Evolutionary conservation across 1,284 basidiomycete genomes (phyloP).

Genomic region (Puccinia polysora): DNA sequence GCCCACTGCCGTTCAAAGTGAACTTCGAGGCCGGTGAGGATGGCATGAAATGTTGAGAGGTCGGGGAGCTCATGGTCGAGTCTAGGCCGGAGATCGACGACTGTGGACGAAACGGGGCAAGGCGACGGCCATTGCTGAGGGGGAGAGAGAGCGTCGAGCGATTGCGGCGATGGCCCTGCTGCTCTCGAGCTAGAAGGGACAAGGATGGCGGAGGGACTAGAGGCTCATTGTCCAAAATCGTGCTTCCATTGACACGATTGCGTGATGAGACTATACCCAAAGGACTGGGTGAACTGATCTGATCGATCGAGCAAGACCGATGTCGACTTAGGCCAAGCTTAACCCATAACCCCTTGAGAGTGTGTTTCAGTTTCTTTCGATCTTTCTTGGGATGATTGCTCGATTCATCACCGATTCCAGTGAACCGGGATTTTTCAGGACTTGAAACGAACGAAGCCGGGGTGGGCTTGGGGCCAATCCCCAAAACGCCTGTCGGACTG

Average conservation of each 20-base stretch:
- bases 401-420: neutral
- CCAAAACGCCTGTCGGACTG: neutral
- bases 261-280: neutral
- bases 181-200: slow-evolving; percentile 30
- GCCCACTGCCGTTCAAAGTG: neutral
- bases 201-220: slow-evolving; percentile 32
- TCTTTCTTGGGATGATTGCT: slow-evolving; percentile 3
- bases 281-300: slow-evolving; percentile 1
- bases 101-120: slow-evolving; percentile 4
- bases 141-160: slow-evolving; percentile 36
- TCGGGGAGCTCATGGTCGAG: slow-evolving; percentile 8
- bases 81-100: neutral
- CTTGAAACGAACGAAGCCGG: neutral
- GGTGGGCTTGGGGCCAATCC: slow-evolving; percentile 6
- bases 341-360: slow-evolving; percentile 8
- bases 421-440: neutral
- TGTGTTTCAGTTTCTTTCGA: slow-evolving; percentile 20
- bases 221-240: slow-evolving; percentile 13
- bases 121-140: neutral
- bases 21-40: slow-evolving; percentile 13
- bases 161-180: slow-evolving; percentile 33
- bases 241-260: neutral
- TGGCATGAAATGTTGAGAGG: slow-evolving; percentile 4
- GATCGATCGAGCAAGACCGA: slow-evolving; percentile 20
- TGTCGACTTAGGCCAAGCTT: slow-evolving; percentile 11